Conservation (phyloP, 129 eudicot genomes). For the Helianthus annuus region HanXRQr2.0-SUNRISE NC_035436.2:158898415-158898914, state of each 20-base stretch:
- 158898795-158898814: slow-evolving; percentile 6
- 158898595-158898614: slow-evolving; percentile 31
- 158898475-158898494: slow-evolving; percentile 53
- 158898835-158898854: no score
- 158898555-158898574: slow-evolving; percentile 50
- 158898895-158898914: no score
- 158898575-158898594: slow-evolving; percentile 45
- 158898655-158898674: slow-evolving; percentile 7
- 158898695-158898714: background rate
- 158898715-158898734: slow-evolving; percentile 4
- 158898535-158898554: slow-evolving; percentile 54
- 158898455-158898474: no score
- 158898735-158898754: background rate
- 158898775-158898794: background rate
- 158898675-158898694: background rate
- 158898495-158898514: slow-evolving; percentile 73
- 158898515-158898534: slow-evolving; percentile 59
- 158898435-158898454: no score
- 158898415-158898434: no score
- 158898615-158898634: slow-evolving; percentile 35
- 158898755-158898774: background rate
- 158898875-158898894: no score
- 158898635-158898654: slow-evolving; percentile 7
- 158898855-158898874: no score
- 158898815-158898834: background rate